Base-by-base conservation (phyloP, 1,284 basidiomycete species). In the Bjerkandera adusta region DNA sequence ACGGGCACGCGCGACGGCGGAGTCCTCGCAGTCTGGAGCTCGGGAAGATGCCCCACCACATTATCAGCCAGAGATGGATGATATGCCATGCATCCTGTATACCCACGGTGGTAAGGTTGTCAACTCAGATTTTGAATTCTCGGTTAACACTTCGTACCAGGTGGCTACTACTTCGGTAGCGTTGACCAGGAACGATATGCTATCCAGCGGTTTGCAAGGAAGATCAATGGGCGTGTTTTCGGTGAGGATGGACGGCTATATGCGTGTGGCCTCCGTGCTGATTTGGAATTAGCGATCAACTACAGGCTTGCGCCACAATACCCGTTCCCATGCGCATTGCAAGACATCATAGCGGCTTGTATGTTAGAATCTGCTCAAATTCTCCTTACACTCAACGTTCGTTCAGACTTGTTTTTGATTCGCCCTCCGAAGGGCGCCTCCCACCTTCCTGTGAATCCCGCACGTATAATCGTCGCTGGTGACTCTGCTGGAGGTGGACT, bases 401-500 rank as follows among this genome's bases (percentile, higher is more conserved):
- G 43, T 73, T 70, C 47, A 79, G 77, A 76, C 74, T 77, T 77
- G 64, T 98, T 73, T 69, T 79, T 77, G 64, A 82, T 75, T 66
- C 79, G 66, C 53, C 85, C 86, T 1, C 85, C 85, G 0, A 69
- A 74, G 5, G 81, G 67, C 2, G 78, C 84, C 1, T 69, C 79
- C 27, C 94, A 97, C 66, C 68, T 70, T 12, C 79, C 93, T 0
- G 83, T 99, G 12, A 78, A 89, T 46, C 94, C 96, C 0, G 77
- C 76, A 1, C 83, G 87, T 53, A 89, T 97, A 36, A 79, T 98
- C 8, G 68, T 97, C 33, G 85, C 86, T 0, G 97, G 97, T 1
- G 94, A 97, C 66, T 96, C 92, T 21, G 96, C 97, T 0, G 97
- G 97, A 4, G 97, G 95, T 3, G 94, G 93, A 0, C 70, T 98